Evolutionary conservation across 2,329 filamentous ascomycete genomes (phyloP), one percentile per base, ranked within the genome.

Genomic region (Raffaelea arxii): DNA sequence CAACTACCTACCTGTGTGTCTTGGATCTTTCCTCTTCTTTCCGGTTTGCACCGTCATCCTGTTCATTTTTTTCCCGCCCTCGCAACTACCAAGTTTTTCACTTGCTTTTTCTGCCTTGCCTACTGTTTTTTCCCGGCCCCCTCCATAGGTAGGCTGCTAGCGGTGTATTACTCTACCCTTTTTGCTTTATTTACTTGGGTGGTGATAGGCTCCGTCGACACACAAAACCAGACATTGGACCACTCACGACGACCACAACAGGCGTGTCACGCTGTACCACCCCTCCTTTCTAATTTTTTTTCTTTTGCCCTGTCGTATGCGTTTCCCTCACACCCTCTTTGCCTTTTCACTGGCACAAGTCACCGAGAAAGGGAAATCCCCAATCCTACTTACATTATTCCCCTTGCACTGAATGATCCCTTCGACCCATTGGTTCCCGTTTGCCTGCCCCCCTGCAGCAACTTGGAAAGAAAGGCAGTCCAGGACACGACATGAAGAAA

Each of bases 221-320:
- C n/a, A n/a, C n/a, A n/a, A n/a, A n/a, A n/a, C n/a, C n/a, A n/a
- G n/a, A n/a, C n/a, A n/a, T n/a, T n/a, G n/a, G n/a, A n/a, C n/a
- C n/a, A n/a, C n/a, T n/a, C n/a, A n/a, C n/a, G n/a, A n/a, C n/a
- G n/a, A n/a, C n/a, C n/a, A n/a, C n/a, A 16, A 27, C 41, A 49
- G 46, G 51, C 49, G 45, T 50, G 51, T 51, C 53, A 50, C 51
- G 49, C 51, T 48, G 30, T 35, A 24, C 44, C 40, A 49, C 46
- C 43, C 51, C 44, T n/a, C n/a, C n/a, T n/a, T n/a, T n/a, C 42
- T 49, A 42, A 36, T 36, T 24, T 36, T 30, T 14, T 43, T 44
- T 19, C 37, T 21, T 44, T 40, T 40, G 41, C 12, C 47, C 49
- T 53, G 35, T 53, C 46, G 38, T 22, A 36, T 41, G 41, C 45